Conservation (phyloP, 2,329 filamentous ascomycete species). For the Monosporascus sp. region DNA sequence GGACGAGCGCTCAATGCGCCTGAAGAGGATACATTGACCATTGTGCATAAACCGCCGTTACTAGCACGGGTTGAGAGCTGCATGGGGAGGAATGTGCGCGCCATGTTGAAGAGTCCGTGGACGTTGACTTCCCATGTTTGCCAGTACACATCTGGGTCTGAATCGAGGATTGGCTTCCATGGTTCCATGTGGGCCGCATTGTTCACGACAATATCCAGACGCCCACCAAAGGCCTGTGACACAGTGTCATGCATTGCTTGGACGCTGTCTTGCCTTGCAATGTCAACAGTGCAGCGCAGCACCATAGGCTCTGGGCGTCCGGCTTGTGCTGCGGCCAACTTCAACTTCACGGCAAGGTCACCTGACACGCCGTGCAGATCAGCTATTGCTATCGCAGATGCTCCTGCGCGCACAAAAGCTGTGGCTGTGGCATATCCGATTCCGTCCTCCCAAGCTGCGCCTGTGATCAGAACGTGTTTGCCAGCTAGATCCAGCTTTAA, state of each 20-base stretch:
- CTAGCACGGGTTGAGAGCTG: conserved; percentile 2
- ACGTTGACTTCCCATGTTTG: conserved; percentile 17
- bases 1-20: no score
- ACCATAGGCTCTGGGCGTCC: conserved; percentile 11
- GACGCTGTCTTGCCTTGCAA: conserved; percentile 11
- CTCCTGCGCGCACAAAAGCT: conserved; percentile 16
- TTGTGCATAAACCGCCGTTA: conserved; percentile 6
- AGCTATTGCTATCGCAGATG: conserved; percentile 14
- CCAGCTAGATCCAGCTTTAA: neutral
- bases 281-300: conserved; percentile 8
- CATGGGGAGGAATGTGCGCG: conserved; percentile 13
- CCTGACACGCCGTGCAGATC: conserved; percentile 12
- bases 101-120: conserved; percentile 13
- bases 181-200: conserved; percentile 12
- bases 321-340: conserved; percentile 10
- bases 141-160: conserved; percentile 14
- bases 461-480: conserved; percentile 15
- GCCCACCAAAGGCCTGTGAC: conserved; percentile 6
- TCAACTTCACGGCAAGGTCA: conserved; percentile 11
- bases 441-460: conserved; percentile 10
- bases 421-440: conserved; percentile 13
- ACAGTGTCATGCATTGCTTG: conserved; percentile 3
- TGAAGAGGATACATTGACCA: conserved; percentile 10
- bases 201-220: conserved; percentile 10
- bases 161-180: conserved; percentile 9